phyloP scores from a whole-genome alignment of 73 alveolate genomes.

The Paramecium bursaria region DNA sequence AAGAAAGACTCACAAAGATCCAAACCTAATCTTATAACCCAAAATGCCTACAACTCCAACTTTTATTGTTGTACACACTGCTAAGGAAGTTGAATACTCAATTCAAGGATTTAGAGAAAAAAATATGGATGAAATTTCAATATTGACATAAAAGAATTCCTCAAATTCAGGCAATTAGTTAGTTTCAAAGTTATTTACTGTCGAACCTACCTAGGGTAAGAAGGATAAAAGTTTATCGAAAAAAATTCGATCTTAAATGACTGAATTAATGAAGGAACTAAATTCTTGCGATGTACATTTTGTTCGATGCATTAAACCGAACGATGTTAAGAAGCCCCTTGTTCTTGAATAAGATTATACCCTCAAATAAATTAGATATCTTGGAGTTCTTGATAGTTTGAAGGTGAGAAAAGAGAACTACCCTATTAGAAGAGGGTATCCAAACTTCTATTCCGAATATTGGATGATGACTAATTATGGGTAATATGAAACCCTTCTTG shows the following conservation, averaged over 20 bases:
- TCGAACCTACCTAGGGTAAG: conserved; percentile 2
- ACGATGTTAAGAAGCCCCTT: conserved; percentile 82
- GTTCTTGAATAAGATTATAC: conserved; percentile 80
- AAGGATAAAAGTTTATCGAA: conserved; percentile 81
- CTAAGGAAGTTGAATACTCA: conserved; percentile 89
- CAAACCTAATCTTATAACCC: conserved; percentile 10
- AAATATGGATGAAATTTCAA: conserved; percentile 91
- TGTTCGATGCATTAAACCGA: conserved; percentile 95
- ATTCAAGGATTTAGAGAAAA: conserved; percentile 86
- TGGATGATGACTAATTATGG: conserved; percentile 77
- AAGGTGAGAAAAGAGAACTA: conserved; percentile 92
- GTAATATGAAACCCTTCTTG: conserved; percentile 63
- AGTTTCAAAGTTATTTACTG: background rate
- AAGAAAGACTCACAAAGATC: conserved; percentile 70
- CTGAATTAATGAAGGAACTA: conserved; percentile 86
- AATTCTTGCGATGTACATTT: conserved; percentile 93
- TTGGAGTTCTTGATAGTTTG: conserved; percentile 96
- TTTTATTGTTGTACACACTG: conserved; percentile 84
- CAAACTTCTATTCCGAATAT: conserved; percentile 88
- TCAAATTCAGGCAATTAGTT: conserved; percentile 17
- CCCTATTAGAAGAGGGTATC: conserved; percentile 89
- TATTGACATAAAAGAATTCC: conserved; percentile 16
- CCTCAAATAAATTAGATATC: conserved; percentile 88
- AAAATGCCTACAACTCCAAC: conserved; percentile 37
- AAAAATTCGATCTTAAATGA: conserved; percentile 92